Evolutionary conservation across 441 rosid genomes (phyloP), one percentile per base, ranked within the genome.

Genomic region (Brassica hybrid): DNA sequence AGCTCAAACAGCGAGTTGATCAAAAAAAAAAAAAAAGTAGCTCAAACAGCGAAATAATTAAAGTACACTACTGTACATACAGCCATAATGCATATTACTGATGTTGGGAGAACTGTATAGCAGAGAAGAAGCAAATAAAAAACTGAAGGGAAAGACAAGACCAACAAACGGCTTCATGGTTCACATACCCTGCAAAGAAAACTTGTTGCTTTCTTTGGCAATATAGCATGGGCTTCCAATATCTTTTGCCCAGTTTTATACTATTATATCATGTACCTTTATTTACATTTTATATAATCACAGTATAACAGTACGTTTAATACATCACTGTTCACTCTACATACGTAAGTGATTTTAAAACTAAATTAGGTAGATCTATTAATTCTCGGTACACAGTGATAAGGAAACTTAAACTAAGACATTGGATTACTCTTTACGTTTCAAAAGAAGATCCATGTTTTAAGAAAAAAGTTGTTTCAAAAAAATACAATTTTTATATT

Each of bases 121-220:
- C 19, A 17, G 8, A 16, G 4, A 58, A n/a, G 21, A 41, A 1
- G 72, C 59, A 67, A 13, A 43, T 67, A 2, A 62, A 36, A 23
- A 75, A 17, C 14, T 19, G 56, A 27, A 64, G 67, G 71, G 72
- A 36, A 71, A 72, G 73, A 78, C 67, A 77, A 58, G 76, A 77
- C 52, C 67, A 77, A 58, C 72, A 76, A 76, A 64, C 18, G 16
- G 9, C 68, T 66, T 52, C 81, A 77, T 77, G 76, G 76, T 65
- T 77, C 76, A 77, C 76, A 77, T 77, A 66, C 80, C 80, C 80
- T 77, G 80, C 76, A 56, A 65, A 57, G 56, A 58, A 17, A 65
- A 9, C 50, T 30, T 77, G 52, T 56, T 72, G 63, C 32, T 50
- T 66, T 65, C 43, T 72, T 71, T 72, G 68, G 68, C 67, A 58